Conservation (phyloP, 2,329 filamentous ascomycete genomes). For the Pseudogymnoascus sp. region DNA sequence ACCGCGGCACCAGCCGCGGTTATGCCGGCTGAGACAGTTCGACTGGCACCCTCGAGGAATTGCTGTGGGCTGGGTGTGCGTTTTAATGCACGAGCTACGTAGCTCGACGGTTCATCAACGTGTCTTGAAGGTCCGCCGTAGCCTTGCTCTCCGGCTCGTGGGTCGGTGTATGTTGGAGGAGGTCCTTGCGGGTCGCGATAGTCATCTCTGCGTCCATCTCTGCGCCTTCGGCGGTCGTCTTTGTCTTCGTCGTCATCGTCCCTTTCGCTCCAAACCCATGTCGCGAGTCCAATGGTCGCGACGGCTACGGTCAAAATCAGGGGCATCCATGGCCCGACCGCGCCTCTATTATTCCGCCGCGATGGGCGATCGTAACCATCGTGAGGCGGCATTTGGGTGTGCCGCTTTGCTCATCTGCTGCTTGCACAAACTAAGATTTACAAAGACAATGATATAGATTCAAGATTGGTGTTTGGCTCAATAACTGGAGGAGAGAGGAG, state of each 20-base stretch:
- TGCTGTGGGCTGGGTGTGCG: conserved; percentile 83
- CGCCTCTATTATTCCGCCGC: conserved; percentile 46
- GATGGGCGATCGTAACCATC: conserved; percentile 45
- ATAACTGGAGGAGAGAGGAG: background rate
- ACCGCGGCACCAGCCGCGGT: conserved; percentile 77
- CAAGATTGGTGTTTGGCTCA: conserved; percentile 9
- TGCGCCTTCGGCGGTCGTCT: conserved; percentile 44
- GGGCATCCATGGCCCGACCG: conserved; percentile 81
- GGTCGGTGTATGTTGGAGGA: conserved; percentile 35
- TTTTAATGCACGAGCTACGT: conserved; percentile 69
- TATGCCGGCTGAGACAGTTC: conserved; percentile 71
- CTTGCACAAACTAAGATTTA: conserved; percentile 2
- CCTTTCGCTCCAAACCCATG: conserved; percentile 92
- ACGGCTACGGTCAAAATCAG: conserved; percentile 79
- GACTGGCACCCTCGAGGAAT: conserved; percentile 75
- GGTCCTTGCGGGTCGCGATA: conserved; percentile 38
- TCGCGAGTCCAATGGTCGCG: conserved; percentile 76
- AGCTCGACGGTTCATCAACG: conserved; percentile 44
- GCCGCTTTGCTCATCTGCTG: conserved; percentile 7
- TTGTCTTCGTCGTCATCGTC: conserved; percentile 64
- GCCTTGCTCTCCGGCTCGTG: conserved; percentile 32
- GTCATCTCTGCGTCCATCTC: conserved; percentile 43
- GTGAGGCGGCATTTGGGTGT: conserved; percentile 53
- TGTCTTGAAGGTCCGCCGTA: conserved; percentile 35
- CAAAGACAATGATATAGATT: background rate